A percentile compares a stretch with the other conserved stretches of the same genome.
phyloP scores from a whole-genome alignment of 805 yeast genomes.

The Wickerhamomyces ciferrii region DNA sequence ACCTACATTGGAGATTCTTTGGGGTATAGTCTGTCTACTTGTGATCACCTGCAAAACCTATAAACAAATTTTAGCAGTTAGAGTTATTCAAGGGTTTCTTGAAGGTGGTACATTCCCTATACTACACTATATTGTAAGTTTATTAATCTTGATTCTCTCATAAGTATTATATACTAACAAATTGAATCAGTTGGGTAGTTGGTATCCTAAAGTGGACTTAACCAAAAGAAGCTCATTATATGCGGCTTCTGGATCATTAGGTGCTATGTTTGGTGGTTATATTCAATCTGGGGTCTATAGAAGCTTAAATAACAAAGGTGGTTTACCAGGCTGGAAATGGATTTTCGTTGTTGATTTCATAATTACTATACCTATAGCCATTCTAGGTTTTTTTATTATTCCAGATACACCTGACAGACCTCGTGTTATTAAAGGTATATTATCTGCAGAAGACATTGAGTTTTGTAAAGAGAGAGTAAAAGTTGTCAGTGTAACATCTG shows the following conservation, averaged over 20 bases:
- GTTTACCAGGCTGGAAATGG: constrained; percentile 17
- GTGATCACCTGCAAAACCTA: background rate
- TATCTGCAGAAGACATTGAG: background rate
- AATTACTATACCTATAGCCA: constrained; percentile 40
- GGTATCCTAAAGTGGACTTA: background rate
- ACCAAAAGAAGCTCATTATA: background rate
- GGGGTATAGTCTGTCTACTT: background rate
- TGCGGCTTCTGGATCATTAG: background rate
- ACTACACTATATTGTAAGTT: background rate
- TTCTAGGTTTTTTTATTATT: constrained; percentile 38
- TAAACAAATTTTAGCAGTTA: background rate
- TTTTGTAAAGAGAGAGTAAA: background rate
- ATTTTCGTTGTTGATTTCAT: constrained; percentile 41
- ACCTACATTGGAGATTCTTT: background rate
- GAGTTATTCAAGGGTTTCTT: background rate
- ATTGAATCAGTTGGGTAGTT: background rate
- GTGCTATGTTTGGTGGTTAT: constrained; percentile 22
- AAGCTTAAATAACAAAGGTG: constrained; percentile 29
- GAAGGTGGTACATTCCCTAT: background rate
- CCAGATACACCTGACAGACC: constrained; percentile 26
- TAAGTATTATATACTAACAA: no score
- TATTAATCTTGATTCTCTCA: no score
- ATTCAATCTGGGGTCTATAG: constrained; percentile 35
- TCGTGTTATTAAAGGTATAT: background rate
- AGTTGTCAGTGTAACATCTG: background rate